phyloP scores from a whole-genome alignment of 2,329 filamentous ascomycete genomes.

The Botrytis cinerea region DNA sequence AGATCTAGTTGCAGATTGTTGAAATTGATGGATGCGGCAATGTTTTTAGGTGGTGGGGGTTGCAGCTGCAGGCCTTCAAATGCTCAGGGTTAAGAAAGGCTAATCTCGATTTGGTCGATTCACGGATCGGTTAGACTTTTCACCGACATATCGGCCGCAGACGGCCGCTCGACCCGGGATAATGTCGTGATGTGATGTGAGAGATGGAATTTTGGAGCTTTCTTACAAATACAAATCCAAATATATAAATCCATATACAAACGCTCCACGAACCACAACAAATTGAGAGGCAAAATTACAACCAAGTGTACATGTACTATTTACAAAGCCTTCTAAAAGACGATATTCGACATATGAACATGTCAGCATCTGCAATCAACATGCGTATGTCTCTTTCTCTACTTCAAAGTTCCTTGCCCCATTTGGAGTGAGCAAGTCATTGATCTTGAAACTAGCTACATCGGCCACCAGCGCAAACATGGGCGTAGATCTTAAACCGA shows the following conservation, averaged over 20 bases:
- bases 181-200: slow-evolving; percentile 14
- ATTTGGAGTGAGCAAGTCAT: slow-evolving; percentile 8
- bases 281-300: slow-evolving; percentile 13
- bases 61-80: slow-evolving; percentile 23
- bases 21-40: slow-evolving; percentile 23
- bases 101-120: slow-evolving; percentile 16
- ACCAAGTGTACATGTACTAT: slow-evolving; percentile 29
- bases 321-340: slow-evolving; percentile 30
- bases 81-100: slow-evolving; percentile 29
- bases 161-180: background rate
- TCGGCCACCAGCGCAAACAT: slow-evolving; percentile 36
- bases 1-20: slow-evolving; percentile 10
- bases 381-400: slow-evolving; percentile 36
- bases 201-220: slow-evolving; percentile 15
- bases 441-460: slow-evolving; percentile 32
- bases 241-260: slow-evolving; percentile 21
- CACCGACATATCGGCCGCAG: background rate
- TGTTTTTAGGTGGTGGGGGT: slow-evolving; percentile 26
- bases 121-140: slow-evolving; percentile 8
- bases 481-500: slow-evolving; percentile 35
- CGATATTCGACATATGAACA: slow-evolving; percentile 31
- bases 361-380: slow-evolving; percentile 36
- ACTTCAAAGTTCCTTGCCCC: background rate
- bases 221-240: slow-evolving; percentile 30
- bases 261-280: background rate